Percentiles rank a stretch among this genome's conserved stretches.
Conservation (phyloP, 2,329 filamentous ascomycete species). For the Ceratocystis alfenasii region DNA sequence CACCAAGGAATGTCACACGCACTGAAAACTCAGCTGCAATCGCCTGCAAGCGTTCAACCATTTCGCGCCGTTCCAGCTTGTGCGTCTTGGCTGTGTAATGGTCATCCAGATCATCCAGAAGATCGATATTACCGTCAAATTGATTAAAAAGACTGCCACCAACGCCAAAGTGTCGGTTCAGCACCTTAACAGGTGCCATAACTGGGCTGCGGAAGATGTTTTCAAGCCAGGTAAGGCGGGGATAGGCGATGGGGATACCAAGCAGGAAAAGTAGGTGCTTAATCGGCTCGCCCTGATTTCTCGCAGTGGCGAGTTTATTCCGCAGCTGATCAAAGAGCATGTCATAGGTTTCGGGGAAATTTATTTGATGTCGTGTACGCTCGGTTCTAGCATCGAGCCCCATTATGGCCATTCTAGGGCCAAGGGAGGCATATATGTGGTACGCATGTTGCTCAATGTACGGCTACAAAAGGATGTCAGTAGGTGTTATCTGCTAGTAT, state of each 20-base stretch:
- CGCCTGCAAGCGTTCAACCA: slow-evolving; percentile 71
- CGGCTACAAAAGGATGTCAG: slow-evolving; percentile 40
- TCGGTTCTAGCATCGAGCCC: slow-evolving; percentile 91
- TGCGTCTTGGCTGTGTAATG: slow-evolving; percentile 90
- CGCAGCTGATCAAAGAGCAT: slow-evolving; percentile 66
- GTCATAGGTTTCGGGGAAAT: slow-evolving; percentile 85
- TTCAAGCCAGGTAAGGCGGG: slow-evolving; percentile 91
- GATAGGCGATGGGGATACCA: slow-evolving; percentile 78
- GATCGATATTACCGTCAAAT: slow-evolving; percentile 86
- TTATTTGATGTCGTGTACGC: slow-evolving; percentile 85
- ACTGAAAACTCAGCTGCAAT: slow-evolving; percentile 78
- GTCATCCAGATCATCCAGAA: slow-evolving; percentile 86
- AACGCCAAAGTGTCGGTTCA: slow-evolving; percentile 82
- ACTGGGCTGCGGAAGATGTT: slow-evolving; percentile 79
- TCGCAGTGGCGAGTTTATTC: slow-evolving; percentile 58
- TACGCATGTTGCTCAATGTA: slow-evolving; percentile 83
- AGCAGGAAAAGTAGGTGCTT: slow-evolving; percentile 79
- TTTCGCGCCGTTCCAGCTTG: slow-evolving; percentile 69
- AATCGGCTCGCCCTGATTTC: slow-evolving; percentile 58
- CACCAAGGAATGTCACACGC: slow-evolving; percentile 81
- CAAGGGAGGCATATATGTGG: slow-evolving; percentile 75
- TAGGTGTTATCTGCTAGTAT: background rate
- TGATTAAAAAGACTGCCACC: slow-evolving; percentile 80
- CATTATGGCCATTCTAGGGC: slow-evolving; percentile 69
- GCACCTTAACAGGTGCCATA: slow-evolving; percentile 75